Base-by-base conservation (phyloP, 139 green algal genomes). In the Tetradesmus lagerheimii region DNA sequence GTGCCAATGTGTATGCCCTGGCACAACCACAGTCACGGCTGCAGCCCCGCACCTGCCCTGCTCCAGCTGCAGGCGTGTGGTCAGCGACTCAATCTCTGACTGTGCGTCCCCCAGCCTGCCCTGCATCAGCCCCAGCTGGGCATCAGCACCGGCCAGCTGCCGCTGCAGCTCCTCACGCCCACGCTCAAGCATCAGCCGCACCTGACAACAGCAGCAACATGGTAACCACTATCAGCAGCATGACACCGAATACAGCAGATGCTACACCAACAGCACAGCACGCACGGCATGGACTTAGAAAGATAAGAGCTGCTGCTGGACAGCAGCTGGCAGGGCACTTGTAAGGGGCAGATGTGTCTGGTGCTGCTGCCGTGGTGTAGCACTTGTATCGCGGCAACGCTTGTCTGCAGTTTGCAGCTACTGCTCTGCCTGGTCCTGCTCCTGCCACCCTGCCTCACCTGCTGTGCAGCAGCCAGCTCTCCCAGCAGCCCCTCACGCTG, bases 161-260 rank as follows among this genome's bases (percentile, higher is more conserved):
- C 94, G 93, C 93, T 97, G 95, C 89, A 96, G 89, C 47, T 94
- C 93, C 91, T 97, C 96, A 37, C 93, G 91, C 53, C 93, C 86
- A 5, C 95, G 94, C 93, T 97, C 95, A 53, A 95, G 89, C 75
- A 93, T 88, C 66, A 97, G 90, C 0, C 94, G 93, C 47, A 96
- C 93, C 93, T 96, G 71, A 39, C 35, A 47, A 29, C 20, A 57
- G 2, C 29, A 64, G 34, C 27, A 41, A 45, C 62, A 0, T n/a
- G n/a, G n/a, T n/a, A n/a, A 62, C 14, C 9, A 39, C 45, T 16
- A 14, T 1, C 35, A 62, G 35, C 16, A 80, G 35, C 57, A 45
- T 15, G 53, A 0, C 6, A 64, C 31, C 80, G n/a, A n/a, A n/a
- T n/a, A n/a, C n/a, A n/a, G n/a, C n/a, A n/a, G n/a, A n/a, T n/a